phyloP scores from a whole-genome alignment of 164 flowering plant species.

The Vitis rotundifolia region DNA sequence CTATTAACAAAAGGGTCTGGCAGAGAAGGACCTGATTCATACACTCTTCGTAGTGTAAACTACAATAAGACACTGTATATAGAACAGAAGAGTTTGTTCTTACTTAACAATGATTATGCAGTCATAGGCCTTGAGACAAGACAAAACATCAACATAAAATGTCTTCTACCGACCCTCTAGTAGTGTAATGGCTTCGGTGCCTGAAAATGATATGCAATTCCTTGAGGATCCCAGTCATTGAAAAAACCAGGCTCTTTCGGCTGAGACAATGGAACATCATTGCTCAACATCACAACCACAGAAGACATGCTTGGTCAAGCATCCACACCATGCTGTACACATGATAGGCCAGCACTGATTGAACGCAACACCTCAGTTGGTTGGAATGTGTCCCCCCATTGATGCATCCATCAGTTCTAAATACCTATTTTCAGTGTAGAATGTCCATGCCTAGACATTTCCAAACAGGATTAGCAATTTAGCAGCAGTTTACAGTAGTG shows the following conservation, averaged over 20 bases:
- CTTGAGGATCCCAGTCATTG: neutral
- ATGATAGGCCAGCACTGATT: neutral
- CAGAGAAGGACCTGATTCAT: too few species aligned
- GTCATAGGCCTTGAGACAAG: too few species aligned
- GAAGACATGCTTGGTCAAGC: slow-evolving; percentile 8
- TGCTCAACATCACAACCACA: slow-evolving; percentile 7
- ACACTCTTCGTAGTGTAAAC: too few species aligned
- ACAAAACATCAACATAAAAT: too few species aligned
- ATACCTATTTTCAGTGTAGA: neutral
- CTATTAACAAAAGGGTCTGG: too few species aligned
- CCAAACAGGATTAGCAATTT: too few species aligned
- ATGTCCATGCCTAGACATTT: neutral
- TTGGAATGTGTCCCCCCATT: neutral
- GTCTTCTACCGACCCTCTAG: too few species aligned
- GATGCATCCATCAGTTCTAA: neutral
- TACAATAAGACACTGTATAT: too few species aligned
- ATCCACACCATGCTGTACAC: neutral
- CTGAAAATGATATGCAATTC: neutral
- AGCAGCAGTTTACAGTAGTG: too few species aligned
- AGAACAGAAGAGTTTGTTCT: too few species aligned
- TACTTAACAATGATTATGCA: too few species aligned
- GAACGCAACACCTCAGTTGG: slow-evolving; percentile 1
- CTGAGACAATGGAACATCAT: slow-evolving; percentile 2
- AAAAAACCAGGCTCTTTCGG: slow-evolving; percentile 5
- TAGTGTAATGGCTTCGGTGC: neutral